Base-by-base conservation (phyloP, 345 rosid genomes). In the Heritiera littoralis region DNA sequence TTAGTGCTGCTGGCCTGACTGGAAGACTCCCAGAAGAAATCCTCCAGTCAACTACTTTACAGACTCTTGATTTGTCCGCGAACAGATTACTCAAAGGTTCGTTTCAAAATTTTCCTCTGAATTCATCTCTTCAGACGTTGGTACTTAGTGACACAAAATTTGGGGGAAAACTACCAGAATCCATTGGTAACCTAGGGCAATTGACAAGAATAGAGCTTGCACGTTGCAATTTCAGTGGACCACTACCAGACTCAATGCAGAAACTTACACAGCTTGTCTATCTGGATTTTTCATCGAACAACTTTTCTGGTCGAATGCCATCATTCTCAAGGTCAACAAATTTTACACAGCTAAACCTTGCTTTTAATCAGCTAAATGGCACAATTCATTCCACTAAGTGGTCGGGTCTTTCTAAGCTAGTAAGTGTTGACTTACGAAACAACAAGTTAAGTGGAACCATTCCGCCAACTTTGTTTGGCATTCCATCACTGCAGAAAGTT, bases 401-500 rank as follows among this genome's bases (percentile, higher is more conserved):
- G 88, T 78, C 58, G 78, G 12, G 70, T 28, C 64, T 88, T 59
- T 35, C 1, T 8, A 80, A 77, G 20, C 89, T 89, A 9, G 83
- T 52, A 66, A 58, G 77, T 52, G 2, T 88, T 15, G 83, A 82
- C 77, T 71, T 88, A 9, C 59, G 82, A 3, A 1, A 17, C 5
- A 91, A 89, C 67, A 35, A 28, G 0, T 75, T 89, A 9, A 59
- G 1, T 30, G 93, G 90, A 10, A 70, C 20, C 17, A 82, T 89
- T 5, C 89, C 83, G 0, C 23, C 66, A 0, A 75, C 81, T 65
- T 40, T 85, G 70, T 79, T 88, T 3, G 0, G 2, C 6, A 68
- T 67, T 18, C 83, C 84, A 46, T 78, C 48, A 0, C 7, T 85
- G 67, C 56, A 68, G 48, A 58, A 60, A 56, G 63, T 80, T 9